Evolutionary conservation across 148 eudicot species (phyloP), one percentile per base, ranked within the genome.

Genomic region (Cornus suecica): DNA sequence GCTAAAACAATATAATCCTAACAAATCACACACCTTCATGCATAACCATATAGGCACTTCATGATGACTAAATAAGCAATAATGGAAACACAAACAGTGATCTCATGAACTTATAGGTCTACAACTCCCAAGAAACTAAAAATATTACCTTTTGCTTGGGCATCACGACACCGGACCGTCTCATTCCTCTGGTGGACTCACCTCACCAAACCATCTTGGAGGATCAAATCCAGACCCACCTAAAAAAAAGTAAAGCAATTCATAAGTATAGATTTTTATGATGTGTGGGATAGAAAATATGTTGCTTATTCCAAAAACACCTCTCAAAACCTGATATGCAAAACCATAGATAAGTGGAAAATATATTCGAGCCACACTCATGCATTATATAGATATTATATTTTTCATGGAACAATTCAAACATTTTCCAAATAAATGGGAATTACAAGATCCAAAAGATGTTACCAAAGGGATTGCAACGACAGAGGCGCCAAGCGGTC

Each of bases 391-490:
- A 6, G 0, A 30, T 73, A 4, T 24, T 54, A 34, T 24, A 8
- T 31, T 61, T 18, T 8, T 23, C 7, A 30, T 61, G 25, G 15
- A 72, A 56, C 5, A n/a, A 66, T 34, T 5, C 27, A 28, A 41
- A 28, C 60, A 42, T 10, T 66, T 30, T n/a, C 25, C 31, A 27
- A 65, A 32, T 10, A 7, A 58, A 58, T 0, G 18, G n/a, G 23
- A 3, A 52, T 52, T 1, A 58, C 2, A 58, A 58, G 23, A 23
- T 45, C n/a, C 22, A 15, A 56, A 56, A 18, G 1, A 56, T 15
- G 6, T 30, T 80, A 94, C 98, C 98, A 24, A 92, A 88, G 51
- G 98, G 98, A 85, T 92, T 90, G 81, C 98, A 94, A 54, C 97
- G 98, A 78, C 98, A 94, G 31, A 94, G 71, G 31, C 98, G 97